phyloP scores from a whole-genome alignment of 306 rosid species.

The Prunus davidiana region DNA sequence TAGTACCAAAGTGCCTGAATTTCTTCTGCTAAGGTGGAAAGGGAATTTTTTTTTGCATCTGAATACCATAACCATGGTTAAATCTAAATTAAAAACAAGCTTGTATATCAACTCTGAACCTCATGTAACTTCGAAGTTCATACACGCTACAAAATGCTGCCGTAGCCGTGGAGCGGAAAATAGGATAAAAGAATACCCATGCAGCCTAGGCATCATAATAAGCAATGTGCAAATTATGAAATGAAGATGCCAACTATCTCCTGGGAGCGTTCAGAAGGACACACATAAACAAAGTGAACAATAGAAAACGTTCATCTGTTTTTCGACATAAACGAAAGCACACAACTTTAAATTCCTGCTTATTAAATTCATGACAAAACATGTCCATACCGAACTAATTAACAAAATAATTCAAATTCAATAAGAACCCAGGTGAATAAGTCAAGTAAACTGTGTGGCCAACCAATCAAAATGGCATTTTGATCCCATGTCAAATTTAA shows the following conservation, averaged over 20 bases:
- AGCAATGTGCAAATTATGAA: neutral
- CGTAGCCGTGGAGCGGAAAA: neutral
- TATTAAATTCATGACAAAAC: neutral
- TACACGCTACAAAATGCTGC: neutral
- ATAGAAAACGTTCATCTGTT: neutral
- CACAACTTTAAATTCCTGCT: neutral
- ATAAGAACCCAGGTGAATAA: neutral
- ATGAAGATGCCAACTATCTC: neutral
- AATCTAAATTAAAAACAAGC: neutral
- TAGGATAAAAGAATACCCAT: neutral
- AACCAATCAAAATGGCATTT: conserved; percentile 9
- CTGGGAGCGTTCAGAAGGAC: neutral
- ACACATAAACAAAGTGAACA: neutral
- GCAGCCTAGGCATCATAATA: neutral
- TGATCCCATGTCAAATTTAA: neutral
- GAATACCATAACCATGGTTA: neutral
- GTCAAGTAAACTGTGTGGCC: neutral
- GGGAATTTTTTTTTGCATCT: neutral
- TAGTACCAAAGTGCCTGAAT: neutral
- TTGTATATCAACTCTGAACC: conserved; percentile 3
- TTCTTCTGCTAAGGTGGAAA: neutral
- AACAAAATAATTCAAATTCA: neutral
- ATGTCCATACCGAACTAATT: neutral
- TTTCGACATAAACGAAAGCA: neutral
- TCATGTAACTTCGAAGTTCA: neutral